Conservation (phyloP, 352 stramenopile genomes). For the Globisporangium polare region DNA sequence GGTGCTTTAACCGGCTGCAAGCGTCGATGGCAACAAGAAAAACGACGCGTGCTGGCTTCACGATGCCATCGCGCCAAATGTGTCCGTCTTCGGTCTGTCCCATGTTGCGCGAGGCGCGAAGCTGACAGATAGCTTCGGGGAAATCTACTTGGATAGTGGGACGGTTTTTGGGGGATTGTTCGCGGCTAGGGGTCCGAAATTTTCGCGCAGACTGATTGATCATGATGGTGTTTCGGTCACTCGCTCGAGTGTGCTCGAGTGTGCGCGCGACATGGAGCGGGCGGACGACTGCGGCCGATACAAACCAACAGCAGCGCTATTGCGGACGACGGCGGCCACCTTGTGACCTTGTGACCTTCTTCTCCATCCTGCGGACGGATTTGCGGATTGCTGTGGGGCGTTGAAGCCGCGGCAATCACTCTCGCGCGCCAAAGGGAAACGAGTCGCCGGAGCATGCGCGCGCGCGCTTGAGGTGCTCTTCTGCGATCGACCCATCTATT, state of each 20-base stretch:
- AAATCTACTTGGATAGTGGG: background rate
- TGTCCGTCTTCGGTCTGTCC: background rate
- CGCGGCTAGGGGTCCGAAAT: slow-evolving; percentile 64
- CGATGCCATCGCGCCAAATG: too few relatives aligned
- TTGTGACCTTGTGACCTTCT: background rate
- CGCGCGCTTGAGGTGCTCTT: background rate
- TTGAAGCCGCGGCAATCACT: background rate
- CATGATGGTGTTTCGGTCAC: slow-evolving; percentile 6
- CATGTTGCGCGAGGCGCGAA: too few relatives aligned
- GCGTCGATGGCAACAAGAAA: too few relatives aligned
- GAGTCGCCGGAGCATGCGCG: slow-evolving; percentile 10
- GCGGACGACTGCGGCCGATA: too few relatives aligned
- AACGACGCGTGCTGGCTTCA: too few relatives aligned
- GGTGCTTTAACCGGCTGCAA: too few relatives aligned
- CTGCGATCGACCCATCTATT: background rate
- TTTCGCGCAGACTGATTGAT: slow-evolving; percentile 35
- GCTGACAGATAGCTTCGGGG: background rate
- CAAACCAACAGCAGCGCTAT: background rate
- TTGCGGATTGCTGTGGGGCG: background rate
- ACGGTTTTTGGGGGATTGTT: background rate
- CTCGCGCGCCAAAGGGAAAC: background rate
- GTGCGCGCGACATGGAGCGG: background rate
- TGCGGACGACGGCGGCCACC: background rate
- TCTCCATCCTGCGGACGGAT: background rate
- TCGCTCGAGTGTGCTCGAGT: background rate